A percentile compares a stretch with the other conserved stretches of the same genome.
These are phyloP conservation scores for Teratosphaeria viscida DNA, from an alignment of 2,329 filamentous ascomycete species.

Conservation along the genomic window DNA sequence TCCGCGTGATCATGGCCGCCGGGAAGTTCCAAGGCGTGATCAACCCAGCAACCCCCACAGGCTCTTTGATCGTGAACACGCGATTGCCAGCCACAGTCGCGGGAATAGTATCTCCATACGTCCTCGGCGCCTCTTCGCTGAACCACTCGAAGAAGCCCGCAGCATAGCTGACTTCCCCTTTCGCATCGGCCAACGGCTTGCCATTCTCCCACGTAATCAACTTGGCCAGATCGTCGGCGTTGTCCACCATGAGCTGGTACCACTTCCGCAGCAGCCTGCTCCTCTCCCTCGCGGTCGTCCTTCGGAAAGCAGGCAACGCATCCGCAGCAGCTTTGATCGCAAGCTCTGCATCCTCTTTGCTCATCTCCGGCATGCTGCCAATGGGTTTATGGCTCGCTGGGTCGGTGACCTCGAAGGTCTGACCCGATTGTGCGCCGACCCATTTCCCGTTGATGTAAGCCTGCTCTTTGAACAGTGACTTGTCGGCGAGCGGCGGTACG, in stretches of 20 bases:
- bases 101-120: slow-evolving; percentile 66
- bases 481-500: slow-evolving; percentile 37
- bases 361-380: slow-evolving; percentile 77
- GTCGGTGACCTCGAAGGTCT: slow-evolving; percentile 86
- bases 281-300: slow-evolving; percentile 63
- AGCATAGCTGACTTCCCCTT: slow-evolving; percentile 61
- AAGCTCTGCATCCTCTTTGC: slow-evolving; percentile 61
- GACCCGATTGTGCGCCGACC: slow-evolving; percentile 71
- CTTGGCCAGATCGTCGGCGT: slow-evolving; percentile 68
- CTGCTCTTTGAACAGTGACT: slow-evolving; percentile 66
- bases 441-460: slow-evolving; percentile 89
- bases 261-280: slow-evolving; percentile 65
- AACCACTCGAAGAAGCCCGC: slow-evolving; percentile 75
- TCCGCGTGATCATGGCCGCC: slow-evolving; percentile 38
- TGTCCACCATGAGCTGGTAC: slow-evolving; percentile 71
- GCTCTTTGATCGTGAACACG: slow-evolving; percentile 69
- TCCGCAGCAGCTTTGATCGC: slow-evolving; percentile 76
- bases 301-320: slow-evolving; percentile 62
- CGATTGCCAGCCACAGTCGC: slow-evolving; percentile 61
- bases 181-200: slow-evolving; percentile 67
- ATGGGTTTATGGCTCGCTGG: slow-evolving; percentile 74
- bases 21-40: slow-evolving; percentile 86
- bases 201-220: slow-evolving; percentile 87
- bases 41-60: slow-evolving; percentile 70
- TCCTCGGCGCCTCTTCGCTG: slow-evolving; percentile 63